phyloP scores from a whole-genome alignment of 768 basidiomycete species.

The Megacollybia marginata region DNA sequence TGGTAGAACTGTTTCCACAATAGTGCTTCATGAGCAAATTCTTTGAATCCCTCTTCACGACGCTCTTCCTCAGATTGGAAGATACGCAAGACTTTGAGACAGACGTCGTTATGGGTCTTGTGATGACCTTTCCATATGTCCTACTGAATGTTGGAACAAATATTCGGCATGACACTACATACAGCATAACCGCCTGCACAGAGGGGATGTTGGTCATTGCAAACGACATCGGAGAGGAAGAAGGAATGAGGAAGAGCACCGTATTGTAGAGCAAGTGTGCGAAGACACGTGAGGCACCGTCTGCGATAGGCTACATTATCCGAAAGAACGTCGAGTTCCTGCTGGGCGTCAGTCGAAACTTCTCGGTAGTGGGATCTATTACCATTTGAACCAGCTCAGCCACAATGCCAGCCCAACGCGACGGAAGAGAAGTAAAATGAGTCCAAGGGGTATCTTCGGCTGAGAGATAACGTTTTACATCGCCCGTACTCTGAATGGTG shows the following conservation, averaged over 20 bases:
- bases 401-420: background rate
- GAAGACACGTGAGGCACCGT: background rate
- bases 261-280: background rate
- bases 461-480: background rate
- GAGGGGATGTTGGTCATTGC: background rate
- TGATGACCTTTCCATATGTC: conserved; percentile 5
- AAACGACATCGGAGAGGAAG: background rate
- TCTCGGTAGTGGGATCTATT: background rate
- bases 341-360: background rate
- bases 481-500: background rate
- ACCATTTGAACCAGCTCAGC: background rate
- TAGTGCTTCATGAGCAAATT: conserved; percentile 11
- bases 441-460: background rate
- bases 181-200: background rate
- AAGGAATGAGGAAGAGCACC: background rate
- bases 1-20: conserved; percentile 25
- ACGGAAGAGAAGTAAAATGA: background rate
- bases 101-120: background rate
- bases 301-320: background rate
- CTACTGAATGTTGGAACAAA: background rate
- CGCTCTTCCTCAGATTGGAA: background rate
- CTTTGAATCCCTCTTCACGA: background rate
- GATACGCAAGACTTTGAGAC: conserved; percentile 7
- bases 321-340: background rate
- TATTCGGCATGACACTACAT: background rate